Evolutionary conservation across 23 red algal genomes (phyloP).

Genomic region (Gracilaria caudata): DNA sequence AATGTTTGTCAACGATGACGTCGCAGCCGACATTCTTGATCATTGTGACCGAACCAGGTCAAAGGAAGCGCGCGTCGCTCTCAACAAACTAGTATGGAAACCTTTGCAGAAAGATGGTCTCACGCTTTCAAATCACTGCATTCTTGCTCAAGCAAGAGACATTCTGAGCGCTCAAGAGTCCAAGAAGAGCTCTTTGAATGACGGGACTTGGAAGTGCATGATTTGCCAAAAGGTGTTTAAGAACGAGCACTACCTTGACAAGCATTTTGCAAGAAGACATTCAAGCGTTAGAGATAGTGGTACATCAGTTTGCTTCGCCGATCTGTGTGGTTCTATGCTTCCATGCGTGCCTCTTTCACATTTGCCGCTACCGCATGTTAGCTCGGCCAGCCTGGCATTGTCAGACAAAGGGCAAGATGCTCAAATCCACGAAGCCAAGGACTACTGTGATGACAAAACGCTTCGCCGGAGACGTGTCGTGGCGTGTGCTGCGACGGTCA

Average conservation of each 20-base stretch:
- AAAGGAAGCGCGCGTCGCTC: conserved; percentile 42
- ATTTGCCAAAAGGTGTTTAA: conserved; percentile 55
- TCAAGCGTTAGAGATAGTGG: conserved; percentile 21
- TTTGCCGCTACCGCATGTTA: conserved; percentile 25
- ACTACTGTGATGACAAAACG: conserved; percentile 33
- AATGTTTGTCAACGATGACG: conserved; percentile 18
- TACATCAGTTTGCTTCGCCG: conserved; percentile 45
- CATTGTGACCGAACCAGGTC: conserved; percentile 68
- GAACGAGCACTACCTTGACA: conserved; percentile 65
- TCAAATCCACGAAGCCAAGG: conserved; percentile 11
- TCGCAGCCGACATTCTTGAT: conserved; percentile 37
- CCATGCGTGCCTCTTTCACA: conserved; percentile 43
- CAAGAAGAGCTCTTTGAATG: conserved; percentile 4
- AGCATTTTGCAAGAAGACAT: conserved; percentile 64
- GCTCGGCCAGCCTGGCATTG: background rate
- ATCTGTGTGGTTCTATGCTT: conserved; percentile 50
- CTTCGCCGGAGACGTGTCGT: conserved; percentile 13
- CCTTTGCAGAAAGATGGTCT: conserved; percentile 23
- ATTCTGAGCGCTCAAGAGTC: conserved; percentile 49
- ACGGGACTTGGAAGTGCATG: conserved; percentile 47
- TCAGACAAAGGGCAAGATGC: background rate
- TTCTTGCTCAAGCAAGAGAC: conserved; percentile 28
- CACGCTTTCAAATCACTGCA: conserved; percentile 38
- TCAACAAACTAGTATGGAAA: conserved; percentile 48
- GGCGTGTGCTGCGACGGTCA: conserved; percentile 26